Conservation (phyloP, 768 basidiomycete genomes). For the Dentipellis fragilis region DNA sequence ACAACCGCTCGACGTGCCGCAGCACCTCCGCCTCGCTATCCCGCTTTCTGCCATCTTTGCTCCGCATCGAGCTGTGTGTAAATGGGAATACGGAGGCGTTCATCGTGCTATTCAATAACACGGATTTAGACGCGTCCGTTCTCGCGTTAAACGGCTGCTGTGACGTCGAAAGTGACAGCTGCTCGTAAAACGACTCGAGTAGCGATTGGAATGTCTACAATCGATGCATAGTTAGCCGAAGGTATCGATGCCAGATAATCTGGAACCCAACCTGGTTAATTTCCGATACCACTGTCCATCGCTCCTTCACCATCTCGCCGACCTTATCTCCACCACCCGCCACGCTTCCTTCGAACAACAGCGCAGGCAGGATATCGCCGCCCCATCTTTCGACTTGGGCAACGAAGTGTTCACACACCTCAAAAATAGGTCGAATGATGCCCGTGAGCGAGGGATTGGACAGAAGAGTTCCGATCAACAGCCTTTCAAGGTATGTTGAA, state of each 20-base stretch:
- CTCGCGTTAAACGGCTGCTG: conserved; percentile 57
- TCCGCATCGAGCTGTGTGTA: conserved; percentile 37
- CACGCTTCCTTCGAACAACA: conserved; percentile 74
- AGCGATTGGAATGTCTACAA: conserved; percentile 54
- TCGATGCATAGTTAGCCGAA: neutral
- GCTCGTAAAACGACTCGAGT: conserved; percentile 72
- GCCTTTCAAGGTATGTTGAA: conserved; percentile 66
- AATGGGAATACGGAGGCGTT: conserved; percentile 27
- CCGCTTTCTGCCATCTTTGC: conserved; percentile 37
- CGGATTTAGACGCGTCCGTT: conserved; percentile 66
- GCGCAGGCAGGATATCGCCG: conserved; percentile 77
- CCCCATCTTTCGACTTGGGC: conserved; percentile 89
- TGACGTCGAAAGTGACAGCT: conserved; percentile 65
- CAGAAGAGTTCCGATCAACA: conserved; percentile 73
- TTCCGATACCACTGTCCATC: conserved; percentile 57
- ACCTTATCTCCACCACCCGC: conserved; percentile 44
- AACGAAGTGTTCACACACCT: conserved; percentile 80
- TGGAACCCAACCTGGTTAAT: conserved; percentile 56
- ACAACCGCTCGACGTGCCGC: conserved; percentile 71
- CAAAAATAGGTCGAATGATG: conserved; percentile 63
- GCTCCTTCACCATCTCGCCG: conserved; percentile 64
- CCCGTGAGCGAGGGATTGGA: conserved; percentile 52
- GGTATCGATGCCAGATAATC: conserved; percentile 9
- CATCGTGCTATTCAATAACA: conserved; percentile 47
- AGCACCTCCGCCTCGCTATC: conserved; percentile 62